Evolutionary conservation across 2,329 filamentous ascomycete genomes (phyloP).

Genomic region (Cladosporium sphaerospermum): DNA sequence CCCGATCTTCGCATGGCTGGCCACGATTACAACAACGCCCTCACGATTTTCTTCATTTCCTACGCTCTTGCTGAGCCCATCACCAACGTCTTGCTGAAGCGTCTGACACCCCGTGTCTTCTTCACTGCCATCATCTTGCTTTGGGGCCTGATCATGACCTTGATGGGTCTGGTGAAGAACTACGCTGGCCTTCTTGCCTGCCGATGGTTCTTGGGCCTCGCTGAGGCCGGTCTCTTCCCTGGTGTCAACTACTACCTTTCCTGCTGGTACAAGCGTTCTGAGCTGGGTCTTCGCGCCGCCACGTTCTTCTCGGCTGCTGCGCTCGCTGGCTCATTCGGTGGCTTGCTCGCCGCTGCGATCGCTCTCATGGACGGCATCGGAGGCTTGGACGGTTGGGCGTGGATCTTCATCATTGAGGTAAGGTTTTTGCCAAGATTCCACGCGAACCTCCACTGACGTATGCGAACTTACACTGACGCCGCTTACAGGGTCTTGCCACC

Average conservation of each 20-base stretch:
- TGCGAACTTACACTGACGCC: background rate
- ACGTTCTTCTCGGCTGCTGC: conserved; percentile 82
- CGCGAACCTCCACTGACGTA: too few relatives aligned
- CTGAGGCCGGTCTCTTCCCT: conserved; percentile 62
- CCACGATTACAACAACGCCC: conserved; percentile 63
- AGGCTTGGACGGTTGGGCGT: conserved; percentile 37
- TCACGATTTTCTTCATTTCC: conserved; percentile 82
- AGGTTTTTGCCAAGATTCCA: background rate
- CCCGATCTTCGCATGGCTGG: conserved; percentile 57
- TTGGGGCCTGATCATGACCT: conserved; percentile 64
- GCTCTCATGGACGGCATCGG: conserved; percentile 61
- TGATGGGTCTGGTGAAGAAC: conserved; percentile 25
- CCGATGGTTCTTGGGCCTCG: conserved; percentile 60
- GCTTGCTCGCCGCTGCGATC: conserved; percentile 66
- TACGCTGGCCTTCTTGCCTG: conserved; percentile 26
- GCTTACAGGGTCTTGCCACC: conserved; percentile 54
- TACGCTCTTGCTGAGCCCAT: conserved; percentile 74
- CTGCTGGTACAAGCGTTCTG: conserved; percentile 75
- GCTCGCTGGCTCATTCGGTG: conserved; percentile 70
- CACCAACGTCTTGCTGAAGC: conserved; percentile 76
- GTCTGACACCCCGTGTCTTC: conserved; percentile 67
- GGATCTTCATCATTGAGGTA: conserved; percentile 43
- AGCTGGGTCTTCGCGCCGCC: conserved; percentile 73
- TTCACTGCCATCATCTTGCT: conserved; percentile 67
- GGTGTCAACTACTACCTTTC: conserved; percentile 45